Percentiles rank a stretch among this genome's conserved stretches.
Conservation (phyloP, 2,329 filamentous ascomycete species). For the Pseudogymnoascus pannorum region DNA sequence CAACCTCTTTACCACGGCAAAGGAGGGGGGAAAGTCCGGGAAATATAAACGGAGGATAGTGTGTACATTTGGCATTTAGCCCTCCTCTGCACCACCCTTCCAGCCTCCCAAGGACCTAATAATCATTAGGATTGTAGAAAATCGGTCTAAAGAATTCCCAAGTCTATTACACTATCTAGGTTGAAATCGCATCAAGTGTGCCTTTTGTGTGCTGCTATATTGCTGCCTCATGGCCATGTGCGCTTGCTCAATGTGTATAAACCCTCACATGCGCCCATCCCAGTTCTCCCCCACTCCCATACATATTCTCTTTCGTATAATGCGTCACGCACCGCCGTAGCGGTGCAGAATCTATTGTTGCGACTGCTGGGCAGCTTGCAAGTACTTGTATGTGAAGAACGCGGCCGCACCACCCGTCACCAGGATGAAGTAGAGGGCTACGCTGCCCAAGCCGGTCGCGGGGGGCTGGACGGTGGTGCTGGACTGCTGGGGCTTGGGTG, state of each 20-base stretch:
- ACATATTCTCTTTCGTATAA: background rate
- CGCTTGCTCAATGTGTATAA: conserved; percentile 7
- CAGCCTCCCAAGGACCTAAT: background rate
- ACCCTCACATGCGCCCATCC: conserved; percentile 1
- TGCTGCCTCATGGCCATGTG: conserved; percentile 6
- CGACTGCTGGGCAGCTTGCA: conserved; percentile 41
- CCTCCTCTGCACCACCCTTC: background rate
- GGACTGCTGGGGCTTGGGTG: conserved; percentile 53
- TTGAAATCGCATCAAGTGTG: conserved; percentile 6
- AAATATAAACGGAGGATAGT: background rate
- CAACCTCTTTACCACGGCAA: background rate
- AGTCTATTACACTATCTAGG: conserved; percentile 8
- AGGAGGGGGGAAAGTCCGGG: background rate
- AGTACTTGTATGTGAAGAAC: conserved; percentile 79
- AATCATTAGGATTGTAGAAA: background rate
- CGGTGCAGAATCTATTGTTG: background rate
- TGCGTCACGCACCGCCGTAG: background rate
- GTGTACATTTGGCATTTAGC: background rate
- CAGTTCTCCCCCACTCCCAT: background rate
- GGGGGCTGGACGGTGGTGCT: conserved; percentile 36
- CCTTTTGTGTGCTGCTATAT: background rate
- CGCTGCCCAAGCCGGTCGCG: conserved; percentile 51
- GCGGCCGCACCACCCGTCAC: conserved; percentile 69
- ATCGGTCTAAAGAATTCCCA: background rate
- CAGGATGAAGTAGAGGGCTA: conserved; percentile 75